Conservation (phyloP, 192 early-diverging fungal genomes). For the Pilaira anomala region DNA sequence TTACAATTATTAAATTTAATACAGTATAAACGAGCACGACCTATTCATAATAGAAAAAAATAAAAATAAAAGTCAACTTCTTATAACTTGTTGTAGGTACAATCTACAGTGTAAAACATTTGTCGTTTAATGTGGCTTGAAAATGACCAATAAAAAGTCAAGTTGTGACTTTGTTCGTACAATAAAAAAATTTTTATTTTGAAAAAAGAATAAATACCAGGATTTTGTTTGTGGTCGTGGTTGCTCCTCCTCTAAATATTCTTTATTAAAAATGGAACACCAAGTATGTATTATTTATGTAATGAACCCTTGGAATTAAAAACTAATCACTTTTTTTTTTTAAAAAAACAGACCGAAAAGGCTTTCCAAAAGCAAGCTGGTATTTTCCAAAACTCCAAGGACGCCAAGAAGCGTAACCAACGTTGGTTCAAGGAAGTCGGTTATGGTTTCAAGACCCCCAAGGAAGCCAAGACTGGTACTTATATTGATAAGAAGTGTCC, state of each 20-base stretch:
- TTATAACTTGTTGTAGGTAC: too few relatives aligned
- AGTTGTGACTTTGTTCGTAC: background rate
- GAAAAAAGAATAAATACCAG: background rate
- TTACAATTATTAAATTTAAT: too few relatives aligned
- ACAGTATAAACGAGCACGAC: too few relatives aligned
- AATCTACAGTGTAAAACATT: too few relatives aligned
- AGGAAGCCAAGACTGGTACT: slow-evolving; percentile 92
- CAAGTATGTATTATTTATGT: slow-evolving; percentile 12
- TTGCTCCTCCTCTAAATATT: slow-evolving; percentile 10
- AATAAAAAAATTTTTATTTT: background rate
- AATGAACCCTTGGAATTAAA: background rate
- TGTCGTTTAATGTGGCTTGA: too few relatives aligned
- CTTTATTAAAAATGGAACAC: slow-evolving; percentile 15
- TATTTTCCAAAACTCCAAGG: slow-evolving; percentile 92
- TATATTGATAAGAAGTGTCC: slow-evolving; percentile 99
- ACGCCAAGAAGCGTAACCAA: slow-evolving; percentile 63
- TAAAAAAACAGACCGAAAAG: slow-evolving; percentile 73
- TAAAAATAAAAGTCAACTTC: too few relatives aligned
- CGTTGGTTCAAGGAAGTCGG: slow-evolving; percentile 99
- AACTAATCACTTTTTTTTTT: background rate
- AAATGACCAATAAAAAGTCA: too few relatives aligned
- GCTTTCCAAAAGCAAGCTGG: slow-evolving; percentile 96
- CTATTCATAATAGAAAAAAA: too few relatives aligned
- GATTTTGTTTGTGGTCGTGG: background rate
- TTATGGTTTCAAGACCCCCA: slow-evolving; percentile 99